phyloP scores from a whole-genome alignment of 139 green algal genomes.

The Coelastrella sp. region DNA sequence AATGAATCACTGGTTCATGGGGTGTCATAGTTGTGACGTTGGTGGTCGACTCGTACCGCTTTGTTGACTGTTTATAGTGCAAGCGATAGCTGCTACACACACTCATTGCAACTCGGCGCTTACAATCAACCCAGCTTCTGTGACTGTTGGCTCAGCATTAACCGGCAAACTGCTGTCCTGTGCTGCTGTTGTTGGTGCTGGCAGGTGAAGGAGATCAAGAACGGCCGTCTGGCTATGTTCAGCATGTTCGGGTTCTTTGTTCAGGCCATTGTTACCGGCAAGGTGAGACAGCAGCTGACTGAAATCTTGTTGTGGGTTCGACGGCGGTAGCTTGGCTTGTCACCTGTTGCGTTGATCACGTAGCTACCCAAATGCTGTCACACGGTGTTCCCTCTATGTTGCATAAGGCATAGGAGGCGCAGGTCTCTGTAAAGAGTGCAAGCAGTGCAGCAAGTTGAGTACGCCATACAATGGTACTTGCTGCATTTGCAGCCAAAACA shows the following conservation, averaged over 20 bases:
- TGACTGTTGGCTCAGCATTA: background rate
- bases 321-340: background rate
- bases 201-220: conserved; percentile 95
- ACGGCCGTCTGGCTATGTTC: conserved; percentile 75
- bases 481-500: too few relatives aligned
- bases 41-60: too few relatives aligned
- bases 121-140: background rate
- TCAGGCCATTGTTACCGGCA: conserved; percentile 85
- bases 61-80: too few relatives aligned
- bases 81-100: too few relatives aligned
- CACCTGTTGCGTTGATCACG: background rate
- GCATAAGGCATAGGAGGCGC: too few relatives aligned
- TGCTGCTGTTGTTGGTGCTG: conserved; percentile 8
- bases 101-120: background rate
- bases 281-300: conserved; percentile 53
- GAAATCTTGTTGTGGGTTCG: background rate
- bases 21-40: too few relatives aligned
- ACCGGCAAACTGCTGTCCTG: background rate
- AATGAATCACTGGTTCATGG: too few relatives aligned
- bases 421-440: too few relatives aligned
- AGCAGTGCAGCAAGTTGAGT: too few relatives aligned
- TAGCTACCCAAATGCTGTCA: too few relatives aligned
- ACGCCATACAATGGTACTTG: too few relatives aligned
- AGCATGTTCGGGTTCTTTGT: conserved; percentile 68
- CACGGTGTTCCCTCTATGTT: too few relatives aligned